These are phyloP conservation scores for Ophiostoma australiae DNA, from an alignment of 2,329 filamentous ascomycete species.

Conservation along the genomic window DNA sequence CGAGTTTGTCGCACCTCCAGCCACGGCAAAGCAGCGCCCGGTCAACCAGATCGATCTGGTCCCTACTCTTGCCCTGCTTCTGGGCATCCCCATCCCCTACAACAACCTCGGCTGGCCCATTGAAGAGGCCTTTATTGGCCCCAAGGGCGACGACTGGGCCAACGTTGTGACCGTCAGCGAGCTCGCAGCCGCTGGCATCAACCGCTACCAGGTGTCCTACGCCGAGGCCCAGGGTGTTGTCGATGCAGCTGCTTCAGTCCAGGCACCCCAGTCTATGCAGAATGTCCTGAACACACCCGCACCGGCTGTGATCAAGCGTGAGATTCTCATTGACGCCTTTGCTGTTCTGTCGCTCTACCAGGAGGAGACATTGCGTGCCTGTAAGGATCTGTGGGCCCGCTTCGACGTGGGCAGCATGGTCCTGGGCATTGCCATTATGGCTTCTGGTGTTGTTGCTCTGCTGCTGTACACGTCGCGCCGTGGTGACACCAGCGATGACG, in stretches of 20 bases:
- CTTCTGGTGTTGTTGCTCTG: slow-evolving; percentile 62
- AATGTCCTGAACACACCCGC: slow-evolving; percentile 36
- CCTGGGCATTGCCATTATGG: slow-evolving; percentile 68
- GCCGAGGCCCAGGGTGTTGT: slow-evolving; percentile 65
- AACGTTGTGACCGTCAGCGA: slow-evolving; percentile 74
- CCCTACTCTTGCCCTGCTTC: slow-evolving; percentile 78
- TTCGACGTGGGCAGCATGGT: slow-evolving; percentile 87
- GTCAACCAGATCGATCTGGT: slow-evolving; percentile 90
- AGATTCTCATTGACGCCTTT: slow-evolving; percentile 39
- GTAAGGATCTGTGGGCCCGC: slow-evolving; percentile 81
- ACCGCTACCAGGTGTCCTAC: slow-evolving; percentile 83
- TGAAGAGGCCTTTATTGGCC: slow-evolving; percentile 81
- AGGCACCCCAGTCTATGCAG: slow-evolving; percentile 45
- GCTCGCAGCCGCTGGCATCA: slow-evolving; percentile 76
- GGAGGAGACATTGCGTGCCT: slow-evolving; percentile 68
- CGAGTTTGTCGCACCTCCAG: slow-evolving; percentile 53
- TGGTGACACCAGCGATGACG: slow-evolving; percentile 43
- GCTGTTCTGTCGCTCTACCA: slow-evolving; percentile 69
- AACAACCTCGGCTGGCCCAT: slow-evolving; percentile 93
- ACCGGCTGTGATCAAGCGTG: slow-evolving; percentile 21
- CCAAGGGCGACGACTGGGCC: slow-evolving; percentile 63
- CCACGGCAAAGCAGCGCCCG: slow-evolving; percentile 71
- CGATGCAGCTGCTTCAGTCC: slow-evolving; percentile 51
- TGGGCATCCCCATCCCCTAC: slow-evolving; percentile 90
- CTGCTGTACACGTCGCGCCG: slow-evolving; percentile 65